phyloP scores from a whole-genome alignment of 2,329 filamentous ascomycete species.

The Chaetothyriales sp. region DNA sequence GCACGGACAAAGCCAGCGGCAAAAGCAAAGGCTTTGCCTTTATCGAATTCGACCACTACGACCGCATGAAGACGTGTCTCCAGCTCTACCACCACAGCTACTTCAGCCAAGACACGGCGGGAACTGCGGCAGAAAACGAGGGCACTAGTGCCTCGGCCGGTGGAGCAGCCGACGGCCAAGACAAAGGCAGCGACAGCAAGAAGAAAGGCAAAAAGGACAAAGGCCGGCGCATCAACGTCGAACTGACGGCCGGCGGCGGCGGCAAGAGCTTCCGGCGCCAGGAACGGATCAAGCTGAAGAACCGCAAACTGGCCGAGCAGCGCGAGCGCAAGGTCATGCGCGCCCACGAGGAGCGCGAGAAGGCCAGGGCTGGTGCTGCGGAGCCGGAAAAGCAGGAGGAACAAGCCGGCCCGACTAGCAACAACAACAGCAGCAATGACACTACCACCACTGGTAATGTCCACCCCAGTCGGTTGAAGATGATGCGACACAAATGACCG shows the following conservation, averaged over 20 bases:
- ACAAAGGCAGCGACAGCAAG: slow-evolving; percentile 29
- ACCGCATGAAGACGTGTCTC: slow-evolving; percentile 84
- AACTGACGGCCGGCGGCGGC: slow-evolving; percentile 75
- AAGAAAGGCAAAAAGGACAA: not conserved
- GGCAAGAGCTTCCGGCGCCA: slow-evolving; percentile 62
- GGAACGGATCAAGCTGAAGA: slow-evolving; percentile 72
- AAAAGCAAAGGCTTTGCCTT: slow-evolving; percentile 69
- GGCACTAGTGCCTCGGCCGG: slow-evolving; percentile 2
- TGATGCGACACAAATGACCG: slow-evolving; percentile 22
- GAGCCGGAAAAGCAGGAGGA: slow-evolving; percentile 25
- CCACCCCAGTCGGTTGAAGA: slow-evolving; percentile 32
- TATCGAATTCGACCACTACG: slow-evolving; percentile 74
- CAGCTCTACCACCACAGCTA: slow-evolving; percentile 78
- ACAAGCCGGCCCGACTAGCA: slow-evolving; percentile 9
- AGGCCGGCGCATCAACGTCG: slow-evolving; percentile 74
- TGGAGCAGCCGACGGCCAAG: slow-evolving; percentile 14
- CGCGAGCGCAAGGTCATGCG: slow-evolving; percentile 38
- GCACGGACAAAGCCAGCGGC: slow-evolving; percentile 49
- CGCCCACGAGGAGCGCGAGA: slow-evolving; percentile 28
- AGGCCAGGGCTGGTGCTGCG: slow-evolving; percentile 20
- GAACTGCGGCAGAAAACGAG: slow-evolving; percentile 1
- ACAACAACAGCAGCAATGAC: not conserved
- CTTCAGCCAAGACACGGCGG: slow-evolving; percentile 46
- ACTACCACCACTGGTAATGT: slow-evolving; percentile 20
- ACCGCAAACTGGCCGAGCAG: slow-evolving; percentile 65